These are phyloP conservation scores for Penicillium daleae DNA, from an alignment of 495 filamentous ascomycete species.

Conservation along the genomic window DNA sequence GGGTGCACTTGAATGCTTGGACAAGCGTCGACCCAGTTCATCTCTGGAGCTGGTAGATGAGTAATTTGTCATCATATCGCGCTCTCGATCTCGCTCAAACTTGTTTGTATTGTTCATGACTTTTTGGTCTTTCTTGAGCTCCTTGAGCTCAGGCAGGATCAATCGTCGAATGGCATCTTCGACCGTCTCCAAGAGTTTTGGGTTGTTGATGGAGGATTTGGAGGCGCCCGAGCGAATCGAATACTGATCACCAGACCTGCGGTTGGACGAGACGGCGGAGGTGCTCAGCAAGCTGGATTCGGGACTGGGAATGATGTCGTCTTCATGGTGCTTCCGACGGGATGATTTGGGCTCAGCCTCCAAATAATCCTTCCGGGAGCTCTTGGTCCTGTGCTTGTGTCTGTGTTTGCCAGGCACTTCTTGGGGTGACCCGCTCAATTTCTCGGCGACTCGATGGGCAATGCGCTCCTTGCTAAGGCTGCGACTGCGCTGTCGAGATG, in stretches of 20 bases:
- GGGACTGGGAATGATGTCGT: conserved; percentile 64
- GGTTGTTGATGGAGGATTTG: conserved; percentile 90
- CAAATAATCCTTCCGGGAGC: conserved; percentile 60
- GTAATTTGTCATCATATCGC: conserved; percentile 60
- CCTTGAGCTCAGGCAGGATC: conserved; percentile 89
- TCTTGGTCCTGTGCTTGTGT: conserved; percentile 57
- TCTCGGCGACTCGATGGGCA: conserved; percentile 71
- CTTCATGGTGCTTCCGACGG: conserved; percentile 64
- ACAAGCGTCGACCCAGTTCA: conserved; percentile 59
- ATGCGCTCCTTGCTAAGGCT: conserved; percentile 77
- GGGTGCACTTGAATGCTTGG: conserved; percentile 71
- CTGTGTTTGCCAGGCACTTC: conserved; percentile 56
- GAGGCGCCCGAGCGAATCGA: conserved; percentile 78
- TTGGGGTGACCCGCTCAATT: conserved; percentile 55
- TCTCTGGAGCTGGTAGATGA: conserved; percentile 67
- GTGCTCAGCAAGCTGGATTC: conserved; percentile 76
- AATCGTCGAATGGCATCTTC: conserved; percentile 93
- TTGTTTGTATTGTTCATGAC: conserved; percentile 61
- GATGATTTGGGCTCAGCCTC: conserved; percentile 61
- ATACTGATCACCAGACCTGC: conserved; percentile 72
- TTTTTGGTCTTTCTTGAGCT: conserved; percentile 86
- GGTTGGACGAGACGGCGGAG: conserved; percentile 70
- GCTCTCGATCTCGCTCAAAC: conserved; percentile 67
- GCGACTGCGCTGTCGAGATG: conserved; percentile 65
- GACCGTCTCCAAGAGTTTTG: conserved; percentile 90